These are phyloP conservation scores for Kodamaea neixiangensis DNA, from an alignment of 805 yeast species.

Conservation along the genomic window DNA sequence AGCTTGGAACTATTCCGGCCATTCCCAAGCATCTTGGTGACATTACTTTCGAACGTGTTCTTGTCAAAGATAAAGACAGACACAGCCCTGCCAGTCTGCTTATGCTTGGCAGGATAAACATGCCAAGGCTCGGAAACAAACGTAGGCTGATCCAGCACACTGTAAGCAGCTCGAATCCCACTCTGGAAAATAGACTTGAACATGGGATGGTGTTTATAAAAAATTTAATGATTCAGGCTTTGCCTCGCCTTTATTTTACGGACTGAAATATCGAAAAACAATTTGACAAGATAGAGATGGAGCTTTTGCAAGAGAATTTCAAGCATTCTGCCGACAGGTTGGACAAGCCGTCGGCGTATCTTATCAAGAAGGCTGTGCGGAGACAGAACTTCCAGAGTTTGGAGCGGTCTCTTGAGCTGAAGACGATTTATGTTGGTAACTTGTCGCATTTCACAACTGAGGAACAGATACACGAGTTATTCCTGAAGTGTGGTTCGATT, in stretches of 20 bases:
- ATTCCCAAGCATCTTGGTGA: slow-evolving; percentile 26
- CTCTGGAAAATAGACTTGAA: slow-evolving; percentile 53
- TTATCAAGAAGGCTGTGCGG: slow-evolving; percentile 64
- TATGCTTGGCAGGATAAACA: slow-evolving; percentile 80
- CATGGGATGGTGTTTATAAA: slow-evolving; percentile 33
- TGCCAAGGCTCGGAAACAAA: slow-evolving; percentile 83
- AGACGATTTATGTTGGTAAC: slow-evolving; percentile 90
- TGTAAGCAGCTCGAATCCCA: slow-evolving; percentile 67
- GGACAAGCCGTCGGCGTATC: slow-evolving; percentile 71
- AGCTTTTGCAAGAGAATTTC: slow-evolving; percentile 47
- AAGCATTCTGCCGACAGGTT: slow-evolving; percentile 65
- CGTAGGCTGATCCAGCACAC: slow-evolving; percentile 67
- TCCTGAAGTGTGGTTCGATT: slow-evolving; percentile 78
- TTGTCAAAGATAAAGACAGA: slow-evolving; percentile 89
- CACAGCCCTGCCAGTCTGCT: slow-evolving; percentile 58
- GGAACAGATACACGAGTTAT: slow-evolving; percentile 88
- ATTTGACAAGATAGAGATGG: slow-evolving; percentile 25
- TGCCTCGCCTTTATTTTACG: neutral
- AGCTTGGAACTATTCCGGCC: slow-evolving; percentile 32
- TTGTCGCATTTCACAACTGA: slow-evolving; percentile 89
- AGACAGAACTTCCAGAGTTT: slow-evolving; percentile 58
- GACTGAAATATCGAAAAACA: neutral
- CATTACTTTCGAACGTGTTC: slow-evolving; percentile 61
- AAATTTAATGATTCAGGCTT: neutral
- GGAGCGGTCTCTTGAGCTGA: slow-evolving; percentile 61